A percentile compares a stretch with the other conserved stretches of the same genome.
Conservation (phyloP, 2,329 filamentous ascomycete genomes). For the Paecilomyces variotii region DNA sequence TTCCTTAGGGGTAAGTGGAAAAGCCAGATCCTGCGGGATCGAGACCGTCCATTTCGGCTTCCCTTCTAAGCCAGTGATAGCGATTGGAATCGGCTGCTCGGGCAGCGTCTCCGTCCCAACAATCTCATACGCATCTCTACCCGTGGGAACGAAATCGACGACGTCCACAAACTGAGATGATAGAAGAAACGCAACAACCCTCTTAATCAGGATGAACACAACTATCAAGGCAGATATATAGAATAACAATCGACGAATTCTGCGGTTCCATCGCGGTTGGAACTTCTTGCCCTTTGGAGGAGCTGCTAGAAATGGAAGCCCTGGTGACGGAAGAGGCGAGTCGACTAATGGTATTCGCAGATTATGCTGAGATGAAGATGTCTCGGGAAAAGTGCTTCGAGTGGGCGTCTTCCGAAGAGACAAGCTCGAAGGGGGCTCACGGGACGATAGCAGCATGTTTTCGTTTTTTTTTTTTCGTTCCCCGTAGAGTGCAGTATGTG, state of each 20-base stretch:
- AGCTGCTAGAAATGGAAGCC: constrained; percentile 59
- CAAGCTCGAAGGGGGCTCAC: constrained; percentile 20
- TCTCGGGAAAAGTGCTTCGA: constrained; percentile 7
- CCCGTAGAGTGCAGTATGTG: not conserved
- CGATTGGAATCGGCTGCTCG: constrained; percentile 62
- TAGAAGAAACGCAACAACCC: not conserved
- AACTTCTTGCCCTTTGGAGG: constrained; percentile 58
- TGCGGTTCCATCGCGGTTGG: constrained; percentile 49
- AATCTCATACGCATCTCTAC: constrained; percentile 55
- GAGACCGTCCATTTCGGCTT: constrained; percentile 71
- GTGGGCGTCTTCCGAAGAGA: constrained; percentile 14
- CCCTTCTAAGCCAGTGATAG: constrained; percentile 58
- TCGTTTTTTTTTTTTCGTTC: not conserved
- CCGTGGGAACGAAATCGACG: constrained; percentile 17
- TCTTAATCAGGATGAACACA: constrained; percentile 36
- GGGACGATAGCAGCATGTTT: constrained; percentile 25
- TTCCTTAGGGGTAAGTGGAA: constrained; percentile 58
- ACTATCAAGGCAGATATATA: constrained; percentile 46
- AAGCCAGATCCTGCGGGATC: constrained; percentile 59
- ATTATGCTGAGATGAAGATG: constrained; percentile 45
- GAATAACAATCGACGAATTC: constrained; percentile 49
- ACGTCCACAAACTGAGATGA: not conserved
- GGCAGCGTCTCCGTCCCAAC: constrained; percentile 59
- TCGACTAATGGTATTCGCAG: constrained; percentile 56
- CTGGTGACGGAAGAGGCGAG: constrained; percentile 62